phyloP scores from a whole-genome alignment of 148 eudicot species.

The Polygonum maritimum region DNA sequence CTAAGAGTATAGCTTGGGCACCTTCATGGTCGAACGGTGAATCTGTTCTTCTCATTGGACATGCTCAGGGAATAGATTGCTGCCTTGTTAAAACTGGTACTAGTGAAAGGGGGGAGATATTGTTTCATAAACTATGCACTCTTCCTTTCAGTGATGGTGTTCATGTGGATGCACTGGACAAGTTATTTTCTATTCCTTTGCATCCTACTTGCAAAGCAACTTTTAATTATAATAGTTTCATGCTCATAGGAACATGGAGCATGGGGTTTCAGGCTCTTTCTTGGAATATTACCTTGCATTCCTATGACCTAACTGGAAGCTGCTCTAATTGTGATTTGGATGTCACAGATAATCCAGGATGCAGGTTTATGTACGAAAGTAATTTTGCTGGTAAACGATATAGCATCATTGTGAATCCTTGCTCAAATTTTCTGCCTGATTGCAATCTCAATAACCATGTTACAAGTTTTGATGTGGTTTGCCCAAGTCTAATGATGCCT shows the following conservation, averaged over 20 bases:
- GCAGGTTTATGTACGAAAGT: slow-evolving; percentile 31
- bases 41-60: slow-evolving; percentile 60
- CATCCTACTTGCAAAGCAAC: slow-evolving; percentile 32
- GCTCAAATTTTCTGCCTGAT: slow-evolving; percentile 53
- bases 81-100: slow-evolving; percentile 31
- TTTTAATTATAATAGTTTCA: slow-evolving; percentile 28
- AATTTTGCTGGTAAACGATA: slow-evolving; percentile 50
- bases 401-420: slow-evolving; percentile 36
- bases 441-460: slow-evolving; percentile 38
- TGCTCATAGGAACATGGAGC: slow-evolving; percentile 61
- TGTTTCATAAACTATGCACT: slow-evolving; percentile 59
- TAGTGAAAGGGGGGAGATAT: slow-evolving; percentile 29
- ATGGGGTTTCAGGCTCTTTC: slow-evolving; percentile 49
- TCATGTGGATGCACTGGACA: slow-evolving; percentile 32
- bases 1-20: slow-evolving; percentile 69
- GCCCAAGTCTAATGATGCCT: slow-evolving; percentile 28
- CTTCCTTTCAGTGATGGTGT: slow-evolving; percentile 38
- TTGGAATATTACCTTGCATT: slow-evolving; percentile 62
- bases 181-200: slow-evolving; percentile 52
- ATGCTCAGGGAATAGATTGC: slow-evolving; percentile 61
- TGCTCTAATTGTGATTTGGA: slow-evolving; percentile 17
- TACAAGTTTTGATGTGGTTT: slow-evolving; percentile 49
- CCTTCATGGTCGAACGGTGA: slow-evolving; percentile 44
- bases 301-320: slow-evolving; percentile 30
- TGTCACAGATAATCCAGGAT: slow-evolving; percentile 17